These are phyloP conservation scores for Dioscorea dumetorum DNA, from an alignment of 106 monocot genomes.

Conservation along the genomic window DNA sequence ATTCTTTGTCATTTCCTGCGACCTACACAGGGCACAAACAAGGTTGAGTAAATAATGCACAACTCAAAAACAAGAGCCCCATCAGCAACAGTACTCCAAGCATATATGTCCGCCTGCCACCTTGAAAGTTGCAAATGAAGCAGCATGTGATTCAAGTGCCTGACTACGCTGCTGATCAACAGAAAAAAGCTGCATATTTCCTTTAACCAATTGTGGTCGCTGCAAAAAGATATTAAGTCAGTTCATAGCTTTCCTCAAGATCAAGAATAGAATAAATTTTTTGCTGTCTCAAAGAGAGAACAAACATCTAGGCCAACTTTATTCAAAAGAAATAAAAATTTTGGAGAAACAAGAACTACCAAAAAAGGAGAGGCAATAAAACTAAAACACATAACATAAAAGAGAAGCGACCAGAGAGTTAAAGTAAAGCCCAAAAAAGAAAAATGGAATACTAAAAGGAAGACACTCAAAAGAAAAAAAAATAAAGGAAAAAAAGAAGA, in stretches of 20 bases:
- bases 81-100: not conserved
- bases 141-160: conserved; percentile 97
- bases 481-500: not conserved
- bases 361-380: not conserved
- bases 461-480: not conserved
- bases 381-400: too few relatives aligned
- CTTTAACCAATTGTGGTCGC: conserved; percentile 98
- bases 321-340: not conserved
- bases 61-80: not conserved
- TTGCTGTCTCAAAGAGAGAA: not conserved
- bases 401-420: not conserved
- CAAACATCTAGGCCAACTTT: not conserved
- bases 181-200: conserved; percentile 98
- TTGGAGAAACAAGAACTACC: not conserved
- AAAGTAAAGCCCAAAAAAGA: not conserved
- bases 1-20: conserved; percentile 74
- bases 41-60: not conserved
- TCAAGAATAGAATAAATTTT: too few relatives aligned
- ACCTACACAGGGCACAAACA: conserved; percentile 29
- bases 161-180: conserved; percentile 98
- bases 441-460: not conserved
- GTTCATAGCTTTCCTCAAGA: too few relatives aligned
- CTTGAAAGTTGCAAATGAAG: conserved; percentile 90
- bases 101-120: conserved; percentile 11
- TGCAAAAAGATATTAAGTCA: conserved; percentile 8